Evolutionary conservation across 495 filamentous ascomycete genomes (phyloP), one percentile per base, ranked within the genome.

Genomic region (Aspergillus ostianus): DNA sequence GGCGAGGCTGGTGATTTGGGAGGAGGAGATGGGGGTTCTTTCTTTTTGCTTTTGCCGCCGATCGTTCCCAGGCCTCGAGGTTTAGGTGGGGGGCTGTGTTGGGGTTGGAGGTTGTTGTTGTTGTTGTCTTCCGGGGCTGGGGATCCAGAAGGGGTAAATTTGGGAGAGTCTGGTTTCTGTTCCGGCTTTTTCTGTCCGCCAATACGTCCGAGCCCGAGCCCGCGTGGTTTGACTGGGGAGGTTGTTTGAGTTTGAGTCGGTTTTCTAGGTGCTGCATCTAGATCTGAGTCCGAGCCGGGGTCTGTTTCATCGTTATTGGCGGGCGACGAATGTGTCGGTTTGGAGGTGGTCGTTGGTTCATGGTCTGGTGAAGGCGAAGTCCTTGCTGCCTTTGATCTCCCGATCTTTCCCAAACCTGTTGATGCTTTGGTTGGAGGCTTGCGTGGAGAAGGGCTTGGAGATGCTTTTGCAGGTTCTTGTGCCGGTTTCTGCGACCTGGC

Each of bases 361-460:
- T 9, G 27, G 19, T 60, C 45, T 7, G 63, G 13, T n/a, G 29
- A 27, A 41, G 60, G 30, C 47, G 59, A 50, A n/a, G 45, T 53
- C 53, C 50, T 63, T 57, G 47, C 56, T 60, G 53, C 15, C 21
- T 45, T 61, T 44, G 53, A 59, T 50, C 63, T 26, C 23, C 23
- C 23, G 23, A 68, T 70, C 4, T 58, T 57, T 9, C 68, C 63
- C 2, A 67, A 47, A 23, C 67, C 58, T 27, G 50, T 62, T 3
- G 64, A 51, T 21, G 57, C 55, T 29, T 54, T 62, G 52, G 21
- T n/a, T 26, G 59, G 57, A 12, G 51, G 12, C 55, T 60, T 67
- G 17, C 54, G 65, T 36, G 23, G 54, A 8, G 59, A 47, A 47
- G 56, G 29, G 23, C 47, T 50, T 7, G 54, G 15, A 18, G 26